Base-by-base conservation (phyloP, 1,284 basidiomycete species). In the Microbotryum intermedium region DNA sequence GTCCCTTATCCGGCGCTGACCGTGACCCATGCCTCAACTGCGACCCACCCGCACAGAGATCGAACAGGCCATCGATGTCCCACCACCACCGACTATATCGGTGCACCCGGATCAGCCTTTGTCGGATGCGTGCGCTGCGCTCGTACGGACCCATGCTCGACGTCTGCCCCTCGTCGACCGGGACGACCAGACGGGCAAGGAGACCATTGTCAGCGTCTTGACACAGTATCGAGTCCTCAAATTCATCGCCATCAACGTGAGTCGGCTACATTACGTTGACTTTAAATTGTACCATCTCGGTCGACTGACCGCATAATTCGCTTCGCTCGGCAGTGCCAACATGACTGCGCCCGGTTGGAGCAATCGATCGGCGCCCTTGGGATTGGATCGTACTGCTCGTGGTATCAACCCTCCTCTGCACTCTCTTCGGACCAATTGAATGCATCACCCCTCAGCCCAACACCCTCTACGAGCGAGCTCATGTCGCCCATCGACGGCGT, bases 221-320 rank as follows among this genome's bases (percentile, higher is more conserved):
- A 99, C 95, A 0, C 95, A 98, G 76, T 99, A 99, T 72, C 84
- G 95, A 30, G 85, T 98, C 25, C 84, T 99, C 74, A 98, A 98
- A 75, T 98, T 97, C 73, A 95, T 99, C 64, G 86, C 95, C 44
- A 94, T 95, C 75, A 99, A 99, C 75, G 93, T 94, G 72, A 66
- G 83, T 78, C n/a, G 25, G 0, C 25, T n/a, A 23, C 30, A 5
- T 34, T n/a, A 23, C 30, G 4, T 34, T 3, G 28, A 28, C 26
- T 16, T n/a, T 21, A 9, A 9, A 5, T 11, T 39, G 11, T n/a
- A 9, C 29, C 47, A 46, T 4, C 34, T 42, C 13, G 30, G 4
- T 16, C 34, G 34, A 16, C 34, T 39, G 13, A 39, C 34, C 39
- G n/a, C n/a, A n/a, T n/a, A n/a, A n/a, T 26, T 39, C 26, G 13